phyloP scores from a whole-genome alignment of 352 stramenopile genomes.

The Phytophthora pistaciae region DNA sequence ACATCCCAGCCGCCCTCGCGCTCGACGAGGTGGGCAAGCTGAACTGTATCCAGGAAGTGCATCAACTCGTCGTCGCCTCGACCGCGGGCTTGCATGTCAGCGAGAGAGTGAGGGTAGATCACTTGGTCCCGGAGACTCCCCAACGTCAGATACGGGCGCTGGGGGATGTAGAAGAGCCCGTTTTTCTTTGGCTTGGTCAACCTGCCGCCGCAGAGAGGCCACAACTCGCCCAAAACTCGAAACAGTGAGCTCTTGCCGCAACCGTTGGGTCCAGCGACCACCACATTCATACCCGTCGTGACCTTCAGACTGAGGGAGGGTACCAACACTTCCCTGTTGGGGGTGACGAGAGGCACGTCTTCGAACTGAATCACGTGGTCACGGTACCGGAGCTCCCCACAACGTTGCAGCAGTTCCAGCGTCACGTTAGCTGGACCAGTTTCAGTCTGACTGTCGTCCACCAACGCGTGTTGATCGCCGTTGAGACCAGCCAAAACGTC shows the following conservation, averaged over 20 bases:
- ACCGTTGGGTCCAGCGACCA: slow-evolving; percentile 81
- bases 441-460: slow-evolving; percentile 2
- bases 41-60: slow-evolving; percentile 74
- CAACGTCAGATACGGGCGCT: slow-evolving; percentile 86
- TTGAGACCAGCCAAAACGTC: slow-evolving; percentile 68
- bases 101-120: slow-evolving; percentile 80
- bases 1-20: slow-evolving; percentile 73
- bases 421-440: background rate
- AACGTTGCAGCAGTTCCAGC: slow-evolving; percentile 45
- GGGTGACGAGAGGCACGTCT: slow-evolving; percentile 84
- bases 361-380: slow-evolving; percentile 88
- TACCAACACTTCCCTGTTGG: slow-evolving; percentile 84
- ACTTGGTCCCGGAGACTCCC: slow-evolving; percentile 91
- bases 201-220: slow-evolving; percentile 75
- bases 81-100: slow-evolving; percentile 55
- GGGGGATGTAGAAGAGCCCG: slow-evolving; percentile 88
- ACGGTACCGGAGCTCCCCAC: slow-evolving; percentile 49
- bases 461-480: slow-evolving; percentile 60
- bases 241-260: slow-evolving; percentile 89
- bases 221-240: slow-evolving; percentile 84
- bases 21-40: slow-evolving; percentile 73
- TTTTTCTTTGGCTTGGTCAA: slow-evolving; percentile 75
- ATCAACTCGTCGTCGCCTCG: slow-evolving; percentile 63
- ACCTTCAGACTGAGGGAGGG: slow-evolving; percentile 74
- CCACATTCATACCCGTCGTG: slow-evolving; percentile 86